These are phyloP conservation scores for Tylopilus felleus DNA, from an alignment of 768 basidiomycete genomes.

Conservation along the genomic window DNA sequence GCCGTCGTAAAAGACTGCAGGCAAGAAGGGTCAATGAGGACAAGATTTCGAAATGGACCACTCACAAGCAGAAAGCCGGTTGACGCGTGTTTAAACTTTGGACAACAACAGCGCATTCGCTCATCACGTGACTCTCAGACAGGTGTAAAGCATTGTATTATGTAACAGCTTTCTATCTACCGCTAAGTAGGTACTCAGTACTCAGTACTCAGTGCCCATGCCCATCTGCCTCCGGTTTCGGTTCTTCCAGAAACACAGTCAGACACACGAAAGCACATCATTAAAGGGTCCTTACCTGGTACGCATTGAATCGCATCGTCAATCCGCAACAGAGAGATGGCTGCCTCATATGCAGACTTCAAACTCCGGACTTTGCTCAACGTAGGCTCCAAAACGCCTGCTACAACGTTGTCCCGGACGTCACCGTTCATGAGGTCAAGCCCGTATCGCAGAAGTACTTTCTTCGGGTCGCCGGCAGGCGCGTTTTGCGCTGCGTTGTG, in stretches of 20 bases:
- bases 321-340: constrained; percentile 90
- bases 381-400: constrained; percentile 94
- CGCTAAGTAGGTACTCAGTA: too few relatives aligned
- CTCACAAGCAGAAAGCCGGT: constrained; percentile 6
- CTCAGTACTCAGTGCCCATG: constrained; percentile 59
- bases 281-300: constrained; percentile 55
- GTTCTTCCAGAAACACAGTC: constrained; percentile 44
- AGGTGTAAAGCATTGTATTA: neutral
- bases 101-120: constrained; percentile 19
- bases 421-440: constrained; percentile 93
- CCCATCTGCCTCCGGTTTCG: constrained; percentile 65
- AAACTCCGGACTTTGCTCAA: constrained; percentile 96
- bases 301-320: constrained; percentile 94
- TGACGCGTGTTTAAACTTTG: constrained; percentile 20
- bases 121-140: constrained; percentile 30
- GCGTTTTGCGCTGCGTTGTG: constrained; percentile 97
- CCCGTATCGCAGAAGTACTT: constrained; percentile 86
- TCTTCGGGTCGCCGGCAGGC: constrained; percentile 86
- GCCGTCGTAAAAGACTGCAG: constrained; percentile 10
- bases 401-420: constrained; percentile 90
- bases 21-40: constrained; percentile 7
- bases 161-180: too few relatives aligned
- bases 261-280: constrained; percentile 11
- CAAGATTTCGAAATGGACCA: constrained; percentile 21
- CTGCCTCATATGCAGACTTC: constrained; percentile 96